Evolutionary conservation across 352 stramenopile species (phyloP).

Genomic region (Globisporangium canariense): DNA sequence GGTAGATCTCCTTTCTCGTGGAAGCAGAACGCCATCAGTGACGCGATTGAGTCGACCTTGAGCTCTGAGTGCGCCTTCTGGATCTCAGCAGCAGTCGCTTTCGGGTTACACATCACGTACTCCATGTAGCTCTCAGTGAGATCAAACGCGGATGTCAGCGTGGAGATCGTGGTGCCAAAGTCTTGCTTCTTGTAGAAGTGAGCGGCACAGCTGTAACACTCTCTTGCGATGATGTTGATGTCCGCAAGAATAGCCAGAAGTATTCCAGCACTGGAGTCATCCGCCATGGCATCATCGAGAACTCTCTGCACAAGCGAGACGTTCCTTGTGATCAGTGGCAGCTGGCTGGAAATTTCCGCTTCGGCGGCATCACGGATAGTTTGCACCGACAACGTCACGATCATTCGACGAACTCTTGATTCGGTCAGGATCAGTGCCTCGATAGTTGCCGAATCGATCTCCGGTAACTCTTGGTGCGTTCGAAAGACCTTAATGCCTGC

Average conservation of each 20-base stretch:
- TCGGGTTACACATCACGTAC: conserved; percentile 53
- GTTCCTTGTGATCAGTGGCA: conserved; percentile 24
- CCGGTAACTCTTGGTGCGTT: neutral
- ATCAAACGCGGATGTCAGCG: conserved; percentile 43
- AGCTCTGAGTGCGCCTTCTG: conserved; percentile 40
- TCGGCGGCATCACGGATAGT: neutral
- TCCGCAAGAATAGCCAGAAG: conserved; percentile 43
- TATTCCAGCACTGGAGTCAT: conserved; percentile 22
- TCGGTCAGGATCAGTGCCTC: conserved; percentile 39
- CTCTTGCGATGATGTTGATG: conserved; percentile 55
- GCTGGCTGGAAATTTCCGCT: neutral
- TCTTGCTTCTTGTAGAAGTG: conserved; percentile 48
- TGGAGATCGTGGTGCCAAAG: conserved; percentile 34
- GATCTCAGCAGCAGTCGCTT: conserved; percentile 24
- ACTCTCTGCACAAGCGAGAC: conserved; percentile 29
- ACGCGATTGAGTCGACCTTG: conserved; percentile 54
- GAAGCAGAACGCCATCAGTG: conserved; percentile 56
- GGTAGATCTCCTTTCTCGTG: conserved; percentile 29
- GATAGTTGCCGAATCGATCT: conserved; percentile 15
- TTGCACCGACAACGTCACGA: conserved; percentile 27
- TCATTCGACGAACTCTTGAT: conserved; percentile 42
- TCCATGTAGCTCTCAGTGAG: conserved; percentile 57
- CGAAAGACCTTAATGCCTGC: conserved; percentile 4
- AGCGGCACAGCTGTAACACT: conserved; percentile 55
- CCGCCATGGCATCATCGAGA: conserved; percentile 36